phyloP scores from a whole-genome alignment of 768 basidiomycete genomes.

The Rhizopogon rudus region DNA sequence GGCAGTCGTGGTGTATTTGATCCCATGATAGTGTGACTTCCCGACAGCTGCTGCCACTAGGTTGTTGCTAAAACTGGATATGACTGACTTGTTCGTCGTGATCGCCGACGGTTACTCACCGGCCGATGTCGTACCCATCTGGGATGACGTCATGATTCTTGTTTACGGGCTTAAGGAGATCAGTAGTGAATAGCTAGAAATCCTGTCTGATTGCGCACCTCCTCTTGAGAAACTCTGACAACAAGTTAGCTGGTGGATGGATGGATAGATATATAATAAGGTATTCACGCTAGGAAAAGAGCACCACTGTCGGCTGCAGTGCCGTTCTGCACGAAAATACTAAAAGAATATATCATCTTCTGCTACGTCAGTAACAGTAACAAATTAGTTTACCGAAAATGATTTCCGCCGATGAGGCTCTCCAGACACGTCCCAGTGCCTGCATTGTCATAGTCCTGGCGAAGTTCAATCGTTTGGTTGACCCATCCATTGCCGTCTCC shows the following conservation, averaged over 20 bases:
- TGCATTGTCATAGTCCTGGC: constrained; percentile 35
- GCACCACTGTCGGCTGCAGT: constrained; percentile 40
- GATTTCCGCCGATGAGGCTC: constrained; percentile 41
- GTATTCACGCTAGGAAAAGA: constrained; percentile 54
- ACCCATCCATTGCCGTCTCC: constrained; percentile 43
- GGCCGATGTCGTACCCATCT: constrained; percentile 46
- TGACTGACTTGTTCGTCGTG: not conserved
- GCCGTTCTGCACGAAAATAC: constrained; percentile 58
- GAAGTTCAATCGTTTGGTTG: constrained; percentile 40
- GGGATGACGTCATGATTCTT: constrained; percentile 38
- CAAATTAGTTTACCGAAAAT: constrained; percentile 33
- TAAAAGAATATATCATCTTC: constrained; percentile 11
- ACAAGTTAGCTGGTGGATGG: not conserved
- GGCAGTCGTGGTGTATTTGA: constrained; percentile 42
- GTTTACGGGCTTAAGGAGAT: constrained; percentile 16
- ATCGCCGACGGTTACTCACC: constrained; percentile 20
- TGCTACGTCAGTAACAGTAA: not conserved
- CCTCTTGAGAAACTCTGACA: constrained; percentile 43
- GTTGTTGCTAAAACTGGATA: constrained; percentile 22
- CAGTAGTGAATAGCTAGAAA: not conserved
- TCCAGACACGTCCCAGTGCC: constrained; percentile 41
- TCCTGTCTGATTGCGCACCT: constrained; percentile 17
- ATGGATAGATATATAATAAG: not conserved
- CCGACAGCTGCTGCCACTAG: constrained; percentile 37
- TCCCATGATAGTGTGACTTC: constrained; percentile 33